phyloP scores from a whole-genome alignment of 2,329 filamentous ascomycete genomes.

The Scytalidium lignicola region DNA sequence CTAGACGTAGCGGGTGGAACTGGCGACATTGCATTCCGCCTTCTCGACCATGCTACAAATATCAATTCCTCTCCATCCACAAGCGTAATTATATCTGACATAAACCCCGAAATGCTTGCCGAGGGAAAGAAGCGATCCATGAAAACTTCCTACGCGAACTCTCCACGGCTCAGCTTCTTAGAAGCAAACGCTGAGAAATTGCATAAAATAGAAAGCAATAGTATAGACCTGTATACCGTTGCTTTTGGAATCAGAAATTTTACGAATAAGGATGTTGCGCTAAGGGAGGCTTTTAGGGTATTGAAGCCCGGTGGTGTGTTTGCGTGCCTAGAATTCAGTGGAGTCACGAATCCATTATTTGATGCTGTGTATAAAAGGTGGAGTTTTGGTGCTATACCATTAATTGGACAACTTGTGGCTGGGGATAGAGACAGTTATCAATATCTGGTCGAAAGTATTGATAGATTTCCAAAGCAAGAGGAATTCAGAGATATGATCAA shows the following conservation, averaged over 20 bases:
- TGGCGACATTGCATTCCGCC: constrained; percentile 94
- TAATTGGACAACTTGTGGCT: constrained; percentile 93
- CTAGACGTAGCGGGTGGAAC: constrained; percentile 97
- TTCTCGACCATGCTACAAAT: constrained; percentile 80
- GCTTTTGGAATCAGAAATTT: constrained; percentile 98
- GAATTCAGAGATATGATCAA: constrained; percentile 80
- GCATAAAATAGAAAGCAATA: constrained; percentile 57
- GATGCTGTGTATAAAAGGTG: constrained; percentile 89
- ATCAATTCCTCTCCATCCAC: constrained; percentile 77
- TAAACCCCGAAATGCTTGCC: constrained; percentile 90
- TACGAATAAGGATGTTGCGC: constrained; percentile 78
- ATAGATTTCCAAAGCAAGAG: constrained; percentile 81
- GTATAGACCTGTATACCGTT: constrained; percentile 93
- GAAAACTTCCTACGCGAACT: constrained; percentile 46
- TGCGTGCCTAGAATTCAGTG: constrained; percentile 90
- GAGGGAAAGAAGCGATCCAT: constrained; percentile 79
- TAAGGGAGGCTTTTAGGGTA: constrained; percentile 80
- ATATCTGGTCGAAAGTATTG: constrained; percentile 97
- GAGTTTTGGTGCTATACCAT: constrained; percentile 89
- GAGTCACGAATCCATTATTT: constrained; percentile 69
- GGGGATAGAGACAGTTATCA: constrained; percentile 95
- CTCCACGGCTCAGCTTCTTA: constrained; percentile 64
- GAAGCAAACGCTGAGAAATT: constrained; percentile 87
- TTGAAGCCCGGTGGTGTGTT: constrained; percentile 94
- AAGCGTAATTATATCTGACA: constrained; percentile 87